These are phyloP conservation scores for Tulasnella calospora DNA, from an alignment of 768 basidiomycete genomes.

Conservation along the genomic window DNA sequence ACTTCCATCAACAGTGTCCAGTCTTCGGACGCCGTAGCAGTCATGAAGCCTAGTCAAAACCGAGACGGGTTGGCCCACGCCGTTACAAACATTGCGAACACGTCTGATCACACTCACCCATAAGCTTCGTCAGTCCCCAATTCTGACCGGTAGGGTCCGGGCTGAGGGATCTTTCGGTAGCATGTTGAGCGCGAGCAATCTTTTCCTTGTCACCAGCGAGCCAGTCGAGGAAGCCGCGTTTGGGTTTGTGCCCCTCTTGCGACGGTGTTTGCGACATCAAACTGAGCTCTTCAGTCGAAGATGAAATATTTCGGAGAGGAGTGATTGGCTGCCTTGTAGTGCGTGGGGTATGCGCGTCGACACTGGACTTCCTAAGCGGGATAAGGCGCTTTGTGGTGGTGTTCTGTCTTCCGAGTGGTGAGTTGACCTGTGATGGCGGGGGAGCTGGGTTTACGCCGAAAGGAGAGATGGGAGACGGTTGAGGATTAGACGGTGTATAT, in stretches of 20 bases:
- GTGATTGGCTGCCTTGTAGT: neutral
- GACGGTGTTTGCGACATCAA: neutral
- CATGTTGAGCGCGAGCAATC: neutral
- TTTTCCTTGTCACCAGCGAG: slow-evolving; percentile 27
- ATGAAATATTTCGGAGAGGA: neutral
- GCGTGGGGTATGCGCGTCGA: neutral
- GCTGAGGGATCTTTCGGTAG: neutral
- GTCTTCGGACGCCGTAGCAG: slow-evolving; percentile 54
- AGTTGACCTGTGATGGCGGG: neutral
- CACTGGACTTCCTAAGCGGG: neutral
- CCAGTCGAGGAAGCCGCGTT: slow-evolving; percentile 26
- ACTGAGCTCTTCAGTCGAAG: slow-evolving; percentile 1
- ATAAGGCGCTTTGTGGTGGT: neutral
- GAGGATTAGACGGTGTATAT: neutral
- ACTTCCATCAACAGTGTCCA: slow-evolving; percentile 79
- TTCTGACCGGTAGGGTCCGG: slow-evolving; percentile 17
- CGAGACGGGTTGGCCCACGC: neutral
- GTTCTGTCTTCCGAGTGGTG: neutral
- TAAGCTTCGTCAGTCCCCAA: slow-evolving; percentile 32
- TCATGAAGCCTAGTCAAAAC: slow-evolving; percentile 25
- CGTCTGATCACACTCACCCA: slow-evolving; percentile 27
- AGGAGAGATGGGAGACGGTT: neutral
- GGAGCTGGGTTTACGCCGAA: neutral
- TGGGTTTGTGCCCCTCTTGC: slow-evolving; percentile 14
- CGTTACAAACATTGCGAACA: neutral